phyloP scores from a whole-genome alignment of 805 yeast genomes.

The Kockiozyma suomiensis region DNA sequence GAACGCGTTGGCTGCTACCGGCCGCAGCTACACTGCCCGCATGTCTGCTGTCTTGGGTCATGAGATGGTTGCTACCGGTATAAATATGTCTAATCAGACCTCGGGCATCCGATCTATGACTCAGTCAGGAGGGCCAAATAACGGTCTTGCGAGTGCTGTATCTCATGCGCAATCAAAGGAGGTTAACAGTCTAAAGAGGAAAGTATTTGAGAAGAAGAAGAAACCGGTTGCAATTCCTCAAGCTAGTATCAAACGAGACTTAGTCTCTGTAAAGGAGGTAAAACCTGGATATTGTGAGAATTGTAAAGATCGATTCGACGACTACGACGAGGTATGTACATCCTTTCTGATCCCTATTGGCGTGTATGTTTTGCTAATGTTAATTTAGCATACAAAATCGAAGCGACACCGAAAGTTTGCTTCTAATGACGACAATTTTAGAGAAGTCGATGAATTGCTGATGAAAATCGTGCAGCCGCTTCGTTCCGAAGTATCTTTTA shows the following conservation, averaged over 20 bases:
- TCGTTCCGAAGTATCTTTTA: not conserved
- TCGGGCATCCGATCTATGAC: slow-evolving; percentile 43
- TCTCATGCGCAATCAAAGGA: slow-evolving; percentile 46
- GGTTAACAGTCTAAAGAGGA: slow-evolving; percentile 48
- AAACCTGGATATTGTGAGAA: slow-evolving; percentile 90
- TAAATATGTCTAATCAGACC: slow-evolving; percentile 49
- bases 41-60: slow-evolving; percentile 38
- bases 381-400: slow-evolving; percentile 58
- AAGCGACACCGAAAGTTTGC: slow-evolving; percentile 81
- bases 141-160: slow-evolving; percentile 40
- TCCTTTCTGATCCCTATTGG: not conserved
- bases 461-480: slow-evolving; percentile 10
- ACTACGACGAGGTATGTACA: slow-evolving; percentile 55
- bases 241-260: slow-evolving; percentile 28
- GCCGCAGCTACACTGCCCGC: slow-evolving; percentile 11
- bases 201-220: slow-evolving; percentile 40
- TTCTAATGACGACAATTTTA: slow-evolving; percentile 66
- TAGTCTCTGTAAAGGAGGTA: slow-evolving; percentile 34
- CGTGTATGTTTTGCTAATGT: not conserved
- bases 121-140: slow-evolving; percentile 39
- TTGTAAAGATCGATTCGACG: slow-evolving; percentile 80
- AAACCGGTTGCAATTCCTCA: slow-evolving; percentile 33
- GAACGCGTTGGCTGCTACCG: slow-evolving; percentile 3
- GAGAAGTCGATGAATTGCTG: slow-evolving; percentile 74
- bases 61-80: slow-evolving; percentile 66